A percentile compares a stretch with the other conserved stretches of the same genome.
phyloP scores from a whole-genome alignment of 2,329 filamentous ascomycete genomes.

The Emmonsiellopsis sp. region DNA sequence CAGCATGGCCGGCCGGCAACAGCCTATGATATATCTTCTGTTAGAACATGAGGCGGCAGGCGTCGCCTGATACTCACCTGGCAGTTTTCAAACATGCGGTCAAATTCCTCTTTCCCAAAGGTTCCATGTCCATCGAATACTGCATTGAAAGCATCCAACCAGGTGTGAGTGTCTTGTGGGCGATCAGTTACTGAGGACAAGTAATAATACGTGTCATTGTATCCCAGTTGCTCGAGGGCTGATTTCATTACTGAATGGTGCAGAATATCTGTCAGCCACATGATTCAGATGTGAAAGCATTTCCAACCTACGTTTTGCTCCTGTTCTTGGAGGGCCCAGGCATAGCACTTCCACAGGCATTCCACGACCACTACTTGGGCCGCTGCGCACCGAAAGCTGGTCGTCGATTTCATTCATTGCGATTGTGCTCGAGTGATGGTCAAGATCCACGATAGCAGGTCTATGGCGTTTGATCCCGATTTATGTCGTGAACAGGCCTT shows the following conservation, averaged over 20 bases:
- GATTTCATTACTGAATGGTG: conserved; percentile 49
- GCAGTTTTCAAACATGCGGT: conserved; percentile 57
- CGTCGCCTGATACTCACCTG: conserved; percentile 25
- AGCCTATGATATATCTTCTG: conserved; percentile 25
- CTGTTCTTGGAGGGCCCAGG: conserved; percentile 8
- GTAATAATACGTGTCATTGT: conserved; percentile 64
- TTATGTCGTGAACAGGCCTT: background rate
- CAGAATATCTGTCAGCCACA: background rate
- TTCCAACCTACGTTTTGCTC: conserved; percentile 5
- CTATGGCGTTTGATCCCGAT: background rate
- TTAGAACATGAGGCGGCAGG: background rate
- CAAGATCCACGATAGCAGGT: background rate
- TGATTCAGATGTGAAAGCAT: background rate
- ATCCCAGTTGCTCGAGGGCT: conserved; percentile 58
- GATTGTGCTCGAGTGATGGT: background rate
- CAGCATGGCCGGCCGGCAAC: conserved; percentile 62
- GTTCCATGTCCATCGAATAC: conserved; percentile 53
- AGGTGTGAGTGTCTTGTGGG: conserved; percentile 58
- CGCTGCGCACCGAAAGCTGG: background rate
- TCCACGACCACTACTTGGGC: background rate
- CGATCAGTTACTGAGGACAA: conserved; percentile 62
- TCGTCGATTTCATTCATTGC: background rate
- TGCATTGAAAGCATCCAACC: conserved; percentile 59
- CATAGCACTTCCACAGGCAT: conserved; percentile 9
- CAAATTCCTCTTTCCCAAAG: conserved; percentile 60